phyloP scores from a whole-genome alignment of 257 asterid genomes.

The Nicotiana otophora region DNA sequence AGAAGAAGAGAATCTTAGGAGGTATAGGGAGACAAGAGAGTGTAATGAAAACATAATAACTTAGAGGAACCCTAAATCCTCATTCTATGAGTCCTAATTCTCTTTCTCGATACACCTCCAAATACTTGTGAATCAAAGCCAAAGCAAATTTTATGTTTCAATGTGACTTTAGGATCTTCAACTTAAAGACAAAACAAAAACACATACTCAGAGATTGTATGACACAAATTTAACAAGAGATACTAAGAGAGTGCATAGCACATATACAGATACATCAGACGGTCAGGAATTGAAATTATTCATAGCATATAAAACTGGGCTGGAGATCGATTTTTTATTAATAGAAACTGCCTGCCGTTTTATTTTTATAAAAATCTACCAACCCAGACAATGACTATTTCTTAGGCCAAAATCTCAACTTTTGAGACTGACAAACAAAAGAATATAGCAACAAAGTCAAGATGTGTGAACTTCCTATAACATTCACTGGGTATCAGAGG shows the following conservation, averaged over 20 bases:
- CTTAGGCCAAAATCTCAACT: background rate
- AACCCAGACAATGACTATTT: background rate
- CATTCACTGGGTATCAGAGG: background rate
- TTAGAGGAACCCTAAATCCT: background rate
- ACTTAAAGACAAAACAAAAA: too few species aligned
- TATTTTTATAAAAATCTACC: background rate
- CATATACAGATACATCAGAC: background rate
- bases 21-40: background rate
- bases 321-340: background rate
- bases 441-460: background rate
- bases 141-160: background rate
- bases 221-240: too few species aligned
- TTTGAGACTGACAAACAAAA: constrained; percentile 1
- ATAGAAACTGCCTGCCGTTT: background rate
- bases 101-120: background rate
- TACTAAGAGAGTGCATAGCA: background rate
- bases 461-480: too few species aligned
- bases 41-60: background rate
- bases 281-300: background rate
- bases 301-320: background rate
- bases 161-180: background rate
- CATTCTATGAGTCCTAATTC: background rate
- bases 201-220: too few species aligned
- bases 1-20: background rate
- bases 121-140: background rate